phyloP scores from a whole-genome alignment of 2,329 filamentous ascomycete genomes.

The Pezicula rhizophila region DNA sequence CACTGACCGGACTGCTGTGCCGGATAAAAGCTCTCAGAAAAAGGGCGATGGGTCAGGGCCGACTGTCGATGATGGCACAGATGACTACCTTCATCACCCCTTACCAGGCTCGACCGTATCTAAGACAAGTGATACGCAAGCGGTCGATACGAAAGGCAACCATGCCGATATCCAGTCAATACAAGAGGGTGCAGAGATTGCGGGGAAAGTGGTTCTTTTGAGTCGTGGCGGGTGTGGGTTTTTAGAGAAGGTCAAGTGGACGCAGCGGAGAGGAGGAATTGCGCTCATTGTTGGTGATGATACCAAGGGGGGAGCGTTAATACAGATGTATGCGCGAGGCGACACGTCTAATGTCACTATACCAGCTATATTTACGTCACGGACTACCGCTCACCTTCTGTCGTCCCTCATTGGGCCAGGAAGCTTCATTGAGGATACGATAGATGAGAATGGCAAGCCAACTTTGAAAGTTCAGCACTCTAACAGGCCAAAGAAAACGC shows the following conservation, averaged over 20 bases:
- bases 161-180: conserved; percentile 89
- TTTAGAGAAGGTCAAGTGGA: conserved; percentile 95
- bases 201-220: conserved; percentile 85
- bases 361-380: conserved; percentile 87
- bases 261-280: conserved; percentile 79
- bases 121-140: conserved; percentile 18
- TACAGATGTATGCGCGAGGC: conserved; percentile 97
- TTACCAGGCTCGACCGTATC: conserved; percentile 31
- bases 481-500: conserved; percentile 18
- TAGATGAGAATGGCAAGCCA: conserved; percentile 55
- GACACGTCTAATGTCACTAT: conserved; percentile 95
- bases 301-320: conserved; percentile 77
- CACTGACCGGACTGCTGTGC: conserved; percentile 16
- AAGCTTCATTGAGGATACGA: conserved; percentile 52
- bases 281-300: conserved; percentile 94
- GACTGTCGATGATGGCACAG: conserved; percentile 65
- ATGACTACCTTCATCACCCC: conserved; percentile 70
- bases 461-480: conserved; percentile 45
- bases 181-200: conserved; percentile 87
- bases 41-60: conserved; percentile 20
- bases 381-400: conserved; percentile 87
- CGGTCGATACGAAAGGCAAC: conserved; percentile 18
- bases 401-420: conserved; percentile 78
- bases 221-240: conserved; percentile 94
- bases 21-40: conserved; percentile 12